Conservation (phyloP, 2,329 filamentous ascomycete species). For the Pestalotiopsis sp. region DNA sequence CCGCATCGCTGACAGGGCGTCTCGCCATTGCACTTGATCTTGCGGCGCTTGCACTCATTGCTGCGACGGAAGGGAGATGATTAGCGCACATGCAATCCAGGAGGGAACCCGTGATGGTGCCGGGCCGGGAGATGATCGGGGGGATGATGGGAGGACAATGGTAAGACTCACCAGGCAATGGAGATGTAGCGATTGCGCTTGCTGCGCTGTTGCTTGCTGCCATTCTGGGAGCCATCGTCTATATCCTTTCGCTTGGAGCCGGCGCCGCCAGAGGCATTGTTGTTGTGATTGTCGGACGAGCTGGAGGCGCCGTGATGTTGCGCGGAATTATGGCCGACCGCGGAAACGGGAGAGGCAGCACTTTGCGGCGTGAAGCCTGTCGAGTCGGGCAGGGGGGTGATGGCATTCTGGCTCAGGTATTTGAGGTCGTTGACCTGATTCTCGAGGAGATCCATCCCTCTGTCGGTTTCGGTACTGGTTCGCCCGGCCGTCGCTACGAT, state of each 20-base stretch:
- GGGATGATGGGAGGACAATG: neutral
- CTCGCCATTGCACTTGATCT: constrained; percentile 74
- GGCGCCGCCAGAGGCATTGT: constrained; percentile 2
- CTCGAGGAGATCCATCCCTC: constrained; percentile 24
- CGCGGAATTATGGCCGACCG: constrained; percentile 17
- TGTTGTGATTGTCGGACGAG: constrained; percentile 8
- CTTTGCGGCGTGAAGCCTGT: constrained; percentile 15
- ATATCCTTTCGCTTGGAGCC: constrained; percentile 26
- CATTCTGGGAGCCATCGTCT: constrained; percentile 22
- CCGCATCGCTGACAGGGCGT: constrained; percentile 67
- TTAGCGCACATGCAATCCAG: neutral
- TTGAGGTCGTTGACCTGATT: constrained; percentile 35
- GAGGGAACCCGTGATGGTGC: neutral
- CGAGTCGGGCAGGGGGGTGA: constrained; percentile 25
- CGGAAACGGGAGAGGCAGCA: constrained; percentile 16
- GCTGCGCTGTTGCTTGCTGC: constrained; percentile 53
- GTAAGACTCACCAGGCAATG: constrained; percentile 55
- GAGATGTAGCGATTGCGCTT: constrained; percentile 65
- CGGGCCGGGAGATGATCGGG: neutral
- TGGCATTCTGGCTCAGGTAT: constrained; percentile 23
- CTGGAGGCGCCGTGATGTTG: constrained; percentile 10
- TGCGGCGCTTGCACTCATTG: constrained; percentile 74
- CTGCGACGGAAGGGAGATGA: constrained; percentile 34
- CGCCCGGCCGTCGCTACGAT: neutral
- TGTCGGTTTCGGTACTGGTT: neutral